Evolutionary conservation across 441 rosid species (phyloP).

Genomic region (Jatropha multifida): DNA sequence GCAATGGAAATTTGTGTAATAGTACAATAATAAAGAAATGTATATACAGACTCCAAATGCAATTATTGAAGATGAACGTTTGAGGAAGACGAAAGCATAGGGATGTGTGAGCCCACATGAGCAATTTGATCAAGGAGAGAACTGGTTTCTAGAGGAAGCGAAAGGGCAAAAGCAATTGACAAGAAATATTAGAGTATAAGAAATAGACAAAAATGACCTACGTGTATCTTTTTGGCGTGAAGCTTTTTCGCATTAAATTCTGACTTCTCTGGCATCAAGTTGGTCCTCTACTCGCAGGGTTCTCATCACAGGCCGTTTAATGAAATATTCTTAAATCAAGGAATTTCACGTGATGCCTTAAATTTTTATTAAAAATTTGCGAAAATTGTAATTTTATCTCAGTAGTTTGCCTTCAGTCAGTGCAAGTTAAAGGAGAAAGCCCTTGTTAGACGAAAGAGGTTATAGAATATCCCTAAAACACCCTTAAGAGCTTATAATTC

Average conservation of each 20-base stretch:
- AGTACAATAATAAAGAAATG: not conserved
- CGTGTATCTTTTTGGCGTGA: not conserved
- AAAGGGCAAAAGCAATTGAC: constrained; percentile 10
- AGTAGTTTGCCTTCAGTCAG: no score
- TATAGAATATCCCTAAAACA: no score
- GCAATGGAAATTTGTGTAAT: not conserved
- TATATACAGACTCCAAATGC: not conserved
- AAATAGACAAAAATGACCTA: not conserved
- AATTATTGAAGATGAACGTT: constrained; percentile 25
- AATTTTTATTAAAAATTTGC: not conserved
- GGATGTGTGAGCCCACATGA: constrained; percentile 31
- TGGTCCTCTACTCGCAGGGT: not conserved
- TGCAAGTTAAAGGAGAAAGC: no score
- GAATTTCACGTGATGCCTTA: not conserved
- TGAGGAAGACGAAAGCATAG: constrained; percentile 18
- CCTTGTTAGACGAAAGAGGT: no score
- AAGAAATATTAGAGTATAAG: not conserved
- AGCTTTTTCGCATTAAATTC: constrained; percentile 3
- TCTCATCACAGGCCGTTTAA: not conserved
- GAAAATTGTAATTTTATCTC: no score
- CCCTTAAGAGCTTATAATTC: no score
- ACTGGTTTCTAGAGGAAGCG: constrained; percentile 22
- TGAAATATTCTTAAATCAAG: not conserved
- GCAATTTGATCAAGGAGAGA: not conserved
- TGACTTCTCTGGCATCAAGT: not conserved